phyloP scores from a whole-genome alignment of 306 rosid genomes.

The Pyrus betulifolia region DNA sequence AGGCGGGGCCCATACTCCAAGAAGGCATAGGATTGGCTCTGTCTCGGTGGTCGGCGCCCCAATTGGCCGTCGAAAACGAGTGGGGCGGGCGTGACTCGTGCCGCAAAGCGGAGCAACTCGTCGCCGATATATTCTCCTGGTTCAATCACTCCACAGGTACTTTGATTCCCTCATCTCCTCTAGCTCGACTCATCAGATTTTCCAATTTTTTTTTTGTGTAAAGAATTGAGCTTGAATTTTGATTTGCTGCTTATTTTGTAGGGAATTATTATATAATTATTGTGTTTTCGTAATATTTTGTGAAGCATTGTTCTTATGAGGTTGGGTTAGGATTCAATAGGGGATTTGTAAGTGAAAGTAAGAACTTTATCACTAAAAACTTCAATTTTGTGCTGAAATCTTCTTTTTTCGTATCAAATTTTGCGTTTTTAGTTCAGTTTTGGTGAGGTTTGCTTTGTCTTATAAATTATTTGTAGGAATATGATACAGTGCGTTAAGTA shows the following conservation, averaged over 20 bases:
- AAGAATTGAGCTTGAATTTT: not conserved
- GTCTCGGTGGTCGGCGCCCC: conserved; percentile 54
- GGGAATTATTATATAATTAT: not conserved
- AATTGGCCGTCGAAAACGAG: conserved; percentile 50
- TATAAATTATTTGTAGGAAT: not conserved
- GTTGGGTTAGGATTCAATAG: not conserved
- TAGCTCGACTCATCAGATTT: not conserved
- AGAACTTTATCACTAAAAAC: not conserved
- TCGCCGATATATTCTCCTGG: conserved; percentile 37
- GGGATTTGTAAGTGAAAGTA: not conserved
- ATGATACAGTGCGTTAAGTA: not conserved
- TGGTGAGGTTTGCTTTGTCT: not conserved
- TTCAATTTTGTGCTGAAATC: not conserved
- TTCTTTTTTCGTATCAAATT: not conserved
- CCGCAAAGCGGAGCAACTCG: conserved; percentile 37
- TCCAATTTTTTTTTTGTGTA: not conserved
- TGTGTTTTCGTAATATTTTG: not conserved
- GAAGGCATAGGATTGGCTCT: conserved; percentile 45
- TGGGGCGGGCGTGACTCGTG: conserved; percentile 72
- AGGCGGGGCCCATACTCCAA: conserved; percentile 19
- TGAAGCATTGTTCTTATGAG: not conserved
- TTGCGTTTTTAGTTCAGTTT: not conserved
- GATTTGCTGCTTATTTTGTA: not conserved
- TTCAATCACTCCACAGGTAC: conserved; percentile 42
- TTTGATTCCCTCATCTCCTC: not conserved